A percentile compares a stretch with the other conserved stretches of the same genome.
phyloP scores from a whole-genome alignment of 768 basidiomycete species.

The Trametes cinnabarina region DNA sequence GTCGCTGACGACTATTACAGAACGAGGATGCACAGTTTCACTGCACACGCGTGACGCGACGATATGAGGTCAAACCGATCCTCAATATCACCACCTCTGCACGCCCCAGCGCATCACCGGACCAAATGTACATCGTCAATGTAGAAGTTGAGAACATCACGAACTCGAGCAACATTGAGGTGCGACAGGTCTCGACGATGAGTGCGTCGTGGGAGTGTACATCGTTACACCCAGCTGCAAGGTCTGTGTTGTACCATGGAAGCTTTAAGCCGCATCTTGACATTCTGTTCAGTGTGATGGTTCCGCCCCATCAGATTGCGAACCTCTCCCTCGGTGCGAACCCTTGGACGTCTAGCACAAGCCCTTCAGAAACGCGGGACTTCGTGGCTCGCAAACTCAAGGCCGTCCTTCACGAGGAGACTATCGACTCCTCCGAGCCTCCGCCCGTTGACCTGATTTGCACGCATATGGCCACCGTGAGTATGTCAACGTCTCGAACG shows the following conservation, averaged over 20 bases:
- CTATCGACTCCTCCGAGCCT: slow-evolving; percentile 40
- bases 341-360: slow-evolving; percentile 37
- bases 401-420: slow-evolving; percentile 48
- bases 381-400: slow-evolving; percentile 55
- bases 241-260: slow-evolving; percentile 40
- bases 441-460: slow-evolving; percentile 55
- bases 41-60: slow-evolving; percentile 50
- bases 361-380: slow-evolving; percentile 41
- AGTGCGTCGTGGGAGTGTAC: slow-evolving; percentile 69
- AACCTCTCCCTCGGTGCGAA: slow-evolving; percentile 43
- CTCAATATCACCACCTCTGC: slow-evolving; percentile 52
- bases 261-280: not conserved
- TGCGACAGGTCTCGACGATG: slow-evolving; percentile 60
- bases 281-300: slow-evolving; percentile 32
- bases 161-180: slow-evolving; percentile 37
- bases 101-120: slow-evolving; percentile 48
- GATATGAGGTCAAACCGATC: slow-evolving; percentile 59
- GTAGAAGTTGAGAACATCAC: slow-evolving; percentile 57
- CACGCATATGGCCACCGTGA: slow-evolving; percentile 47
- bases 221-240: slow-evolving; percentile 33
- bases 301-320: slow-evolving; percentile 50
- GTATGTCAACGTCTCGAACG: not conserved
- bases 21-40: slow-evolving; percentile 50
- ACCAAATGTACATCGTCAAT: slow-evolving; percentile 51
- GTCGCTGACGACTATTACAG: slow-evolving; percentile 33